Conservation (phyloP, 2,329 filamentous ascomycete genomes). For the Sclerotinia glacialis region DNA sequence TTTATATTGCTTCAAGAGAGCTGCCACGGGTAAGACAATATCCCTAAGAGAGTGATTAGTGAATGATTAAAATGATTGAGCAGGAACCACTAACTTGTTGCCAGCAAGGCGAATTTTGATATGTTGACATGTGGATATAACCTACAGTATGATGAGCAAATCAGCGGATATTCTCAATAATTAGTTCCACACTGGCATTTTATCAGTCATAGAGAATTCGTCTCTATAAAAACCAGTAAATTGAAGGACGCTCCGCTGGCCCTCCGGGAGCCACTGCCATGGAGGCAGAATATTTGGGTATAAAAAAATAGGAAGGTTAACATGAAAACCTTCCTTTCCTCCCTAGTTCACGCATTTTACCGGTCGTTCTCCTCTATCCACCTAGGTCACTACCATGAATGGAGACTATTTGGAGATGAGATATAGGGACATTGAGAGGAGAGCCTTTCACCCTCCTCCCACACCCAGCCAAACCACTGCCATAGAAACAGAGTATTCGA, state of each 20-base stretch:
- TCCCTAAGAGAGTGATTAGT: slow-evolving; percentile 38
- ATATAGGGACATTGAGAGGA: too few relatives aligned
- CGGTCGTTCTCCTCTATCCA: too few relatives aligned
- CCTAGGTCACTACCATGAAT: too few relatives aligned
- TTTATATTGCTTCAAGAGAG: slow-evolving; percentile 86
- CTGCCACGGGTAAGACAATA: slow-evolving; percentile 77
- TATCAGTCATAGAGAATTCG: too few relatives aligned
- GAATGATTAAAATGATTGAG: slow-evolving; percentile 12
- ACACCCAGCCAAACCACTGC: too few relatives aligned
- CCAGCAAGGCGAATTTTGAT: slow-evolving; percentile 55
- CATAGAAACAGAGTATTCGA: too few relatives aligned
- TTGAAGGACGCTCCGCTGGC: not conserved
- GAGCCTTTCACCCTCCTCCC: too few relatives aligned
- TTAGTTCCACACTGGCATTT: not conserved
- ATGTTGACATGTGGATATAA: slow-evolving; percentile 69
- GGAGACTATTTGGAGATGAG: too few relatives aligned
- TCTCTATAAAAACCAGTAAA: not conserved
- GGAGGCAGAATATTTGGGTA: not conserved
- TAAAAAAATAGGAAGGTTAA: not conserved
- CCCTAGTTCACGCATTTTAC: too few relatives aligned
- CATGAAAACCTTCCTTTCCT: not conserved
- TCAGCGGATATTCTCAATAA: not conserved
- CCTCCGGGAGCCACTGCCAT: not conserved
- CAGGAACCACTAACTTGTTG: slow-evolving; percentile 35
- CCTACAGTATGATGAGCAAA: slow-evolving; percentile 43